phyloP scores from a whole-genome alignment of 352 stramenopile genomes.

The Pythium plurisporium region DNA sequence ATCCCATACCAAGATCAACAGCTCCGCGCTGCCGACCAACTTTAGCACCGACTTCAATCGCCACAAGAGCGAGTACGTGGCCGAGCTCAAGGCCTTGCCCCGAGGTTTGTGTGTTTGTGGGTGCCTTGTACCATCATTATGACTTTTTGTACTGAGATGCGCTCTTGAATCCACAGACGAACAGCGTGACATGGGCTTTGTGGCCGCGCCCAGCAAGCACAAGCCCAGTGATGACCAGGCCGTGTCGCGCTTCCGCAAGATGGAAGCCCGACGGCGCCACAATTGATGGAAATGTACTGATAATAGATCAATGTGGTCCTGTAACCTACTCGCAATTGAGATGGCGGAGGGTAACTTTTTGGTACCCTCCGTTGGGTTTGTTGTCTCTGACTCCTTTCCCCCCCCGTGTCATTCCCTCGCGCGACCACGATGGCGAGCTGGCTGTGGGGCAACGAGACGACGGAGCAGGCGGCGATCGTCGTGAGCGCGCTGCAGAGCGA shows the following conservation, averaged over 20 bases:
- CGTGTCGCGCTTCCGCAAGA: conserved; percentile 69
- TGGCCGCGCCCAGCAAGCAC: conserved; percentile 52
- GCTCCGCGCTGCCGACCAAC: conserved; percentile 60
- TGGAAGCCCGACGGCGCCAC: conserved; percentile 51
- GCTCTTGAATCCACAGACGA: conserved; percentile 37
- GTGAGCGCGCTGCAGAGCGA: conserved; percentile 77
- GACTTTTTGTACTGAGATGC: background rate
- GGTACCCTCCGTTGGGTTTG: background rate
- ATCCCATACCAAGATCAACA: conserved; percentile 30
- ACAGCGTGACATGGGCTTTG: conserved; percentile 61
- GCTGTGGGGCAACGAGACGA: conserved; percentile 83
- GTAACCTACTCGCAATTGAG: background rate
- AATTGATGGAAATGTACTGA: conserved; percentile 19
- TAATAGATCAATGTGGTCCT: background rate
- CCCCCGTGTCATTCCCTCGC: conserved; percentile 4
- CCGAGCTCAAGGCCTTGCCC: conserved; percentile 60
- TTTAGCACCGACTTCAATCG: conserved; percentile 79
- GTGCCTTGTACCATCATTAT: background rate
- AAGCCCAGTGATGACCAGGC: conserved; percentile 59
- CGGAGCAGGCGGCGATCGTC: conserved; percentile 81
- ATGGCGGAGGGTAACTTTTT: background rate
- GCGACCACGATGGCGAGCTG: conserved; percentile 51
- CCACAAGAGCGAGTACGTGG: conserved; percentile 59
- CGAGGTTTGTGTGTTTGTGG: conserved; percentile 33
- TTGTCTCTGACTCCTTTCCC: conserved; percentile 10